Percentiles rank a stretch among this genome's conserved stretches.
Conservation (phyloP, 225 moss, liverwort and hornwort genomes). For the Anthoceros angustus region DNA sequence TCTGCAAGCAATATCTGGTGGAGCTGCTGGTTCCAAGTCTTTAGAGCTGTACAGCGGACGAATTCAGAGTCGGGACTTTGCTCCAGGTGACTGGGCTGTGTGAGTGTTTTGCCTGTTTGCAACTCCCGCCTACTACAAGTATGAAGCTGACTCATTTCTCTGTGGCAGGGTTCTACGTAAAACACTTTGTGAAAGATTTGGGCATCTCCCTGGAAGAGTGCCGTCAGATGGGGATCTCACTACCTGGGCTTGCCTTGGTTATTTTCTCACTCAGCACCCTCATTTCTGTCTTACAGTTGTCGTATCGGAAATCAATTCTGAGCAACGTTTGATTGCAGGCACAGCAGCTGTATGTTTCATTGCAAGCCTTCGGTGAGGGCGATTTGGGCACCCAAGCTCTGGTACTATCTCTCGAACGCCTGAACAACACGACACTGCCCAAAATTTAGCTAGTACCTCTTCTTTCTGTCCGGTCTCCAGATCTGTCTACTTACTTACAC, state of each 20-base stretch:
- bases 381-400: slow-evolving; percentile 77
- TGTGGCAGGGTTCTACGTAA: slow-evolving; percentile 66
- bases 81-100: slow-evolving; percentile 42
- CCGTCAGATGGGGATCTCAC: slow-evolving; percentile 62
- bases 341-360: slow-evolving; percentile 79
- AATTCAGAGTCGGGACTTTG: slow-evolving; percentile 65
- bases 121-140: not conserved
- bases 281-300: not conserved
- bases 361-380: slow-evolving; percentile 74
- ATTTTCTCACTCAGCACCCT: slow-evolving; percentile 6
- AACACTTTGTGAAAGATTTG: slow-evolving; percentile 94
- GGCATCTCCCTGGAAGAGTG: slow-evolving; percentile 88
- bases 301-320: not conserved
- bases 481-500: no score
- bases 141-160: not conserved
- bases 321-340: slow-evolving; percentile 32
- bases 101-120: not conserved
- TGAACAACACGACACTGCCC: slow-evolving; percentile 49
- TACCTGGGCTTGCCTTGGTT: slow-evolving; percentile 90
- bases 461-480: no score
- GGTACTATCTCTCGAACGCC: slow-evolving; percentile 62
- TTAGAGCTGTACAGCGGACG: slow-evolving; percentile 75
- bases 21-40: slow-evolving; percentile 93
- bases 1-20: slow-evolving; percentile 80
- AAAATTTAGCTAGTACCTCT: not conserved